Evolutionary conservation across 345 rosid genomes (phyloP).

Genomic region (Eucalyptus marginata): DNA sequence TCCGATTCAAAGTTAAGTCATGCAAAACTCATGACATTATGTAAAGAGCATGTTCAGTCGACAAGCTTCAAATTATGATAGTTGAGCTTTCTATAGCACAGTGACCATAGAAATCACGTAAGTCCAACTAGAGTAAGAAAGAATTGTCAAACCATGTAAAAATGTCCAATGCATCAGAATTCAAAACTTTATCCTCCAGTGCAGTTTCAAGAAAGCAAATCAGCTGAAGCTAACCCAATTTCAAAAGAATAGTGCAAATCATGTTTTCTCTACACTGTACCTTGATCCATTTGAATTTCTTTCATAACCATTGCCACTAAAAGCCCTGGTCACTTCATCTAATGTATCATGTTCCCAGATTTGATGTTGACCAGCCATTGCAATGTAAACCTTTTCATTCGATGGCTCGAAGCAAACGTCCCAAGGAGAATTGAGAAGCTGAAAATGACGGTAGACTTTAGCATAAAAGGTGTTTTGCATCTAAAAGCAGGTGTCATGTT

Average conservation of each 20-base stretch:
- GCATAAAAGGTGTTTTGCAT: neutral
- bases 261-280: constrained; percentile 10
- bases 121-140: neutral
- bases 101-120: neutral
- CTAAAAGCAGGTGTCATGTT: neutral
- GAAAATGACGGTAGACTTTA: constrained; percentile 2
- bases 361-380: constrained; percentile 98
- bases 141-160: neutral
- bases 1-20: neutral
- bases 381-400: constrained; percentile 71
- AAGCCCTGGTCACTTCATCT: constrained; percentile 59
- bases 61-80: neutral
- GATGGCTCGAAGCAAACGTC: constrained; percentile 70
- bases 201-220: neutral
- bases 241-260: neutral
- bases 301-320: constrained; percentile 91
- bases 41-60: neutral
- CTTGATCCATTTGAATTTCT: constrained; percentile 87
- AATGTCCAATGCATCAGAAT: neutral
- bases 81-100: neutral
- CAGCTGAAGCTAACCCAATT: neutral
- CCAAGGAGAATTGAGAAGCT: constrained; percentile 97
- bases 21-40: neutral
- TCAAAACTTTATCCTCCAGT: neutral
- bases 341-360: constrained; percentile 70